Percentiles rank a stretch among this genome's conserved stretches.
phyloP scores from a whole-genome alignment of 2,329 filamentous ascomycete genomes.

The Microdochium bolleyi region DNA sequence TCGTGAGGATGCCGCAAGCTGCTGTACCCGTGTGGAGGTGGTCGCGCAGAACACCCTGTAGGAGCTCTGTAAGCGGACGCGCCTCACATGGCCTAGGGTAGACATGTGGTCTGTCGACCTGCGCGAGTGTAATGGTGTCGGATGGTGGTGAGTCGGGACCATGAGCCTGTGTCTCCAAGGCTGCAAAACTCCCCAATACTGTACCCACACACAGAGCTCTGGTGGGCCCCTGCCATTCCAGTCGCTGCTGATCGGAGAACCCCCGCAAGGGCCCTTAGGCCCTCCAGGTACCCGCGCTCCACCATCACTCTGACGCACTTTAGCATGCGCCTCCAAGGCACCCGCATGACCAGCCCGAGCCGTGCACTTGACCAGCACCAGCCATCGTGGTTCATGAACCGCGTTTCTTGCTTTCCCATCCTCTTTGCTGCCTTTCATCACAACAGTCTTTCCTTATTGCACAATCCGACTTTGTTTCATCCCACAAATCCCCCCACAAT shows the following conservation, averaged over 20 bases:
- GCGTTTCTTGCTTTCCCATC: not conserved
- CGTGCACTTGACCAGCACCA: not conserved
- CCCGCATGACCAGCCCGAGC: not conserved
- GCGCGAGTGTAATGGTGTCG: not conserved
- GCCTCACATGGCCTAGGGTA: slow-evolving; percentile 17
- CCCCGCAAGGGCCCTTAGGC: not conserved
- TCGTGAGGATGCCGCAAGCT: not conserved
- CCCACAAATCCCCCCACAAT: not conserved
- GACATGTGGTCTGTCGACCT: slow-evolving; percentile 19
- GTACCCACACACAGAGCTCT: not conserved
- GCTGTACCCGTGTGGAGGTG: not conserved
- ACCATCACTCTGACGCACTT: not conserved
- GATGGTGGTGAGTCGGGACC: not conserved
- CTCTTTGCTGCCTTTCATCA: not conserved
- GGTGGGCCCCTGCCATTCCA: not conserved
- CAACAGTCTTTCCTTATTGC: not conserved
- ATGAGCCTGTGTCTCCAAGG: not conserved
- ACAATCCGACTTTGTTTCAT: not conserved
- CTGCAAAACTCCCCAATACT: not conserved
- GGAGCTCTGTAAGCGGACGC: slow-evolving; percentile 16
- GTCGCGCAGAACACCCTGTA: slow-evolving; percentile 13
- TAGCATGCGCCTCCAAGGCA: not conserved
- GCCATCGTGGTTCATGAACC: not conserved
- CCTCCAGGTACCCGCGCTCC: not conserved
- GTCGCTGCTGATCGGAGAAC: not conserved